phyloP scores from a whole-genome alignment of 2,329 filamentous ascomycete genomes.

The Ophiostoma angusticollis region DNA sequence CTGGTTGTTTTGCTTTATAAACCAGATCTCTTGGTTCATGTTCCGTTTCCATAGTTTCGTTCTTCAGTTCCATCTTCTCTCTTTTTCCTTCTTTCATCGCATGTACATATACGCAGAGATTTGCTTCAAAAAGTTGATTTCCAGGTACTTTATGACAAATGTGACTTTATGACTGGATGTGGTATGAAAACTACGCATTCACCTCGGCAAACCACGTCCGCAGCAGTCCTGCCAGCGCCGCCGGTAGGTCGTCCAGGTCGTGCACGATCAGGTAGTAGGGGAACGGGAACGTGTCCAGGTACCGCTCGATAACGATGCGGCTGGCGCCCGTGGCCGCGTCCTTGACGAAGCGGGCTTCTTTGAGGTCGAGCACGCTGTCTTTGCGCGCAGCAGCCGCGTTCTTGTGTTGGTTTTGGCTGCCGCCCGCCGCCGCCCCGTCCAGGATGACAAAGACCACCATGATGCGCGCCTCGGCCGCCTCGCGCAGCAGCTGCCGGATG shows the following conservation, averaged over 20 bases:
- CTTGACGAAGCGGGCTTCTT: slow-evolving; percentile 69
- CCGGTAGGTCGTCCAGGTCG: slow-evolving; percentile 80
- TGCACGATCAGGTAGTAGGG: slow-evolving; percentile 92
- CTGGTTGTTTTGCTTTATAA: too few species aligned
- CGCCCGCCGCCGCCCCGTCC: slow-evolving; percentile 45
- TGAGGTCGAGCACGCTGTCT: slow-evolving; percentile 72
- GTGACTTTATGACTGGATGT: too few species aligned
- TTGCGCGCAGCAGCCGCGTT: slow-evolving; percentile 23
- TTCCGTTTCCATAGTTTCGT: too few species aligned
- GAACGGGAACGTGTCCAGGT: slow-evolving; percentile 93
- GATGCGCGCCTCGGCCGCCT: slow-evolving; percentile 84
- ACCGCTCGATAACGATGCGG: slow-evolving; percentile 71
- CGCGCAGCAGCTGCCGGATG: slow-evolving; percentile 69
- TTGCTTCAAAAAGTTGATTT: too few species aligned
- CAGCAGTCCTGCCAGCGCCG: slow-evolving; percentile 73
- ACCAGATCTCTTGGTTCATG: too few species aligned
- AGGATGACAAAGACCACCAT: slow-evolving; percentile 98
- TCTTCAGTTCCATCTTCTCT: too few species aligned
- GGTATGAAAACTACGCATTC: too few species aligned
- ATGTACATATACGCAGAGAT: too few species aligned
- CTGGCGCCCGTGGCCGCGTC: slow-evolving; percentile 43
- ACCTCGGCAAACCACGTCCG: slow-evolving; percentile 90
- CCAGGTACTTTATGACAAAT: too few species aligned
- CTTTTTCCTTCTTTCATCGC: too few species aligned
- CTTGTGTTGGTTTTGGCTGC: slow-evolving; percentile 20